phyloP scores from a whole-genome alignment of 2,329 filamentous ascomycete genomes.

The Fusarium verrucosum region DNA sequence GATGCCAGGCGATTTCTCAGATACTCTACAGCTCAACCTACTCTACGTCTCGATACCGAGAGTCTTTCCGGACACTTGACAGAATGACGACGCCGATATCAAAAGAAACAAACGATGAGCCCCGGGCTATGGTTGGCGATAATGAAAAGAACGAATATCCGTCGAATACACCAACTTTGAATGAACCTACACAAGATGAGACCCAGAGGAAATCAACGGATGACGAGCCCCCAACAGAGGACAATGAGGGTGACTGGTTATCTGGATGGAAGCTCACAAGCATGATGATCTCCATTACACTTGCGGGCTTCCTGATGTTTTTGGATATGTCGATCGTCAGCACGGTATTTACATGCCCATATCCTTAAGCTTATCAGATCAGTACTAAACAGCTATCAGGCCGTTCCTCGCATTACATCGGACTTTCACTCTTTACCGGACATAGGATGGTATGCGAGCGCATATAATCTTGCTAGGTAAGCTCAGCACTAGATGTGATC shows the following conservation, averaged over 20 bases:
- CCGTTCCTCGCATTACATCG: constrained; percentile 60
- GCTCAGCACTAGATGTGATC: neutral
- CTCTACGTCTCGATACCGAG: neutral
- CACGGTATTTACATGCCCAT: constrained; percentile 51
- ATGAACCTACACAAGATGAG: constrained; percentile 20
- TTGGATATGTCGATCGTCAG: constrained; percentile 63
- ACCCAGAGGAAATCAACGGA: constrained; percentile 11
- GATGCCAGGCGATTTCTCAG: neutral
- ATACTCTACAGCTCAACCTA: neutral
- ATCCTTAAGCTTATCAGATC: neutral
- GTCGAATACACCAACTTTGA: constrained; percentile 34
- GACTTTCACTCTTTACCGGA: constrained; percentile 61
- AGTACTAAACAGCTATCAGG: constrained; percentile 41
- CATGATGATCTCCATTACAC: constrained; percentile 51
- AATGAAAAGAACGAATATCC: constrained; percentile 15
- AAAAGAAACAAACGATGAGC: neutral
- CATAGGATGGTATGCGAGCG: constrained; percentile 65
- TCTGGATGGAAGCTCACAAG: constrained; percentile 48
- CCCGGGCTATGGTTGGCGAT: neutral
- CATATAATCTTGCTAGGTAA: constrained; percentile 58
- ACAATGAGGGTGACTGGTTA: constrained; percentile 30
- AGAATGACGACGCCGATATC: constrained; percentile 4
- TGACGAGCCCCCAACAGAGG: constrained; percentile 8
- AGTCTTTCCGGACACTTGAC: neutral
- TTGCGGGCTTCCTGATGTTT: constrained; percentile 58